These are phyloP conservation scores for Penicillium oxalicum DNA, from an alignment of 2,329 filamentous ascomycete genomes.

Conservation along the genomic window DNA sequence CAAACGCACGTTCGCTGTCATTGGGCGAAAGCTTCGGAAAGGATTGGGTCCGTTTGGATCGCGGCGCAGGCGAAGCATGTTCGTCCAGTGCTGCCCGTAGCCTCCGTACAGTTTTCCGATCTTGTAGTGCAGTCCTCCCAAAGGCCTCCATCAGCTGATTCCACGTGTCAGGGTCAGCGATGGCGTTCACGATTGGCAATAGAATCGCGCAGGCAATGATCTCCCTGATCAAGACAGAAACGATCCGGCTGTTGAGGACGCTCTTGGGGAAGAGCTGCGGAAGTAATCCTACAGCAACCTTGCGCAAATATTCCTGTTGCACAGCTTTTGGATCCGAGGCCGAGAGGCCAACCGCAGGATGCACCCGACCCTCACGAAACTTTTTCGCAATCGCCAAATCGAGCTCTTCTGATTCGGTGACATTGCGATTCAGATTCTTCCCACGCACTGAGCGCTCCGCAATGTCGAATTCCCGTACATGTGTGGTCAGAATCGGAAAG, in stretches of 20 bases:
- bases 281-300: conserved; percentile 64
- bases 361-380: conserved; percentile 81
- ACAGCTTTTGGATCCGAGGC: conserved; percentile 77
- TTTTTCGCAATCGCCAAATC: conserved; percentile 93
- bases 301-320: conserved; percentile 83
- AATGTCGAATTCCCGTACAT: conserved; percentile 85
- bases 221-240: conserved; percentile 76
- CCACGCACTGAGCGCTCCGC: conserved; percentile 84
- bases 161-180: conserved; percentile 94
- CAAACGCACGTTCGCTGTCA: conserved; percentile 88
- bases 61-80: conserved; percentile 77
- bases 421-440: conserved; percentile 75
- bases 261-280: conserved; percentile 67
- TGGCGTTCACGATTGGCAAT: conserved; percentile 68
- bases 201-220: conserved; percentile 90
- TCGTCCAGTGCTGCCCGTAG: conserved; percentile 87
- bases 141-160: conserved; percentile 92
- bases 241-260: conserved; percentile 72
- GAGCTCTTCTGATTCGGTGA: conserved; percentile 94
- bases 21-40: conserved; percentile 75
- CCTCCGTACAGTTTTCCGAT: conserved; percentile 89
- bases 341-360: conserved; percentile 74
- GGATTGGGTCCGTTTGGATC: conserved; percentile 55
- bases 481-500: conserved; percentile 79
- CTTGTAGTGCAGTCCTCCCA: conserved; percentile 79